Evolutionary conservation across 164 flowering plant species (phyloP).

Genomic region (Tinospora cordifolia): DNA sequence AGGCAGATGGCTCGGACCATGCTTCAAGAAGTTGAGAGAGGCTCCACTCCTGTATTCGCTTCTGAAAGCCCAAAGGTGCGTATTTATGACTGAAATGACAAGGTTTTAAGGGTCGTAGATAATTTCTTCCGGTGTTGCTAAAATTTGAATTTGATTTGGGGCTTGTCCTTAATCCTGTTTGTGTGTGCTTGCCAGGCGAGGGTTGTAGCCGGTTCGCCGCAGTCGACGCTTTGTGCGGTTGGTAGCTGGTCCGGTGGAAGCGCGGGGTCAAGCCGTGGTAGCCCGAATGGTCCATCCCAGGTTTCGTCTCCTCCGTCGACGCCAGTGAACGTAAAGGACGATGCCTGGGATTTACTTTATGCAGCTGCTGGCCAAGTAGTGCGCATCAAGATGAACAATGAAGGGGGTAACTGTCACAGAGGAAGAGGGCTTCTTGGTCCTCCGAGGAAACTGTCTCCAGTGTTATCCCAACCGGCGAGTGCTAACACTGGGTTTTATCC

Average conservation of each 20-base stretch:
- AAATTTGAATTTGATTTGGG: not conserved
- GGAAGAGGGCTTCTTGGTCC: conserved; percentile 30
- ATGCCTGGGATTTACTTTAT: conserved; percentile 49
- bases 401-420: conserved; percentile 9
- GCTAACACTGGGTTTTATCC: conserved; percentile 16
- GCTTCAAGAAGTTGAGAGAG: conserved; percentile 24
- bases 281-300: conserved; percentile 37
- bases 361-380: conserved; percentile 67
- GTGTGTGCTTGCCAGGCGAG: conserved; percentile 27
- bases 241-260: conserved; percentile 37
- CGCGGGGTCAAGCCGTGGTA: conserved; percentile 40
- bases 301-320: conserved; percentile 36
- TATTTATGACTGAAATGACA: not conserved
- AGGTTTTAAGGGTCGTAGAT: not conserved
- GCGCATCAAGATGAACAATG: conserved; percentile 39
- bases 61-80: conserved; percentile 32
- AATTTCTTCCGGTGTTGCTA: not conserved
- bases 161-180: not conserved
- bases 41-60: not conserved
- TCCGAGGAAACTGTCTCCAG: conserved; percentile 22
- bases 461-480: conserved; percentile 15
- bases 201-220: conserved; percentile 52
- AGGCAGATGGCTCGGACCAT: conserved; percentile 35
- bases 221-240: conserved; percentile 47
- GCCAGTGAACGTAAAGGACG: conserved; percentile 18